phyloP scores from a whole-genome alignment of 345 rosid species.

The Cardamine occulta region DNA sequence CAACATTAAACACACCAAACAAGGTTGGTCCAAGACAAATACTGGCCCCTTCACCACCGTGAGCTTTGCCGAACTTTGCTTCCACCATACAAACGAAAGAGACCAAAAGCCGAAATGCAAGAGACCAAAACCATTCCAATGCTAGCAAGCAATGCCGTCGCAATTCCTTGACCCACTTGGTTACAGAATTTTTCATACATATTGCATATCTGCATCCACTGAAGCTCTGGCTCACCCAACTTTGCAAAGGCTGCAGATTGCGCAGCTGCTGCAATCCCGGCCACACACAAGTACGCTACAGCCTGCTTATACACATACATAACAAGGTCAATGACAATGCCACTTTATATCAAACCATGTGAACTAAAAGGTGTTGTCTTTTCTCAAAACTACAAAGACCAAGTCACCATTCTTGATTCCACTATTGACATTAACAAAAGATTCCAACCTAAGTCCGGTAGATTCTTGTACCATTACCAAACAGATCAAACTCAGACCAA shows the following conservation, averaged over 20 bases:
- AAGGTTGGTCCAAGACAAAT: slow-evolving; percentile 23
- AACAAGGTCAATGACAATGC: slow-evolving; percentile 8
- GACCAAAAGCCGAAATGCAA: slow-evolving; percentile 73
- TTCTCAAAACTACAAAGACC: background rate
- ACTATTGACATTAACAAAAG: slow-evolving; percentile 17
- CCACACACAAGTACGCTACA: slow-evolving; percentile 72
- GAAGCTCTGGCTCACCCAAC: slow-evolving; percentile 79
- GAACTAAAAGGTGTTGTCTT: background rate
- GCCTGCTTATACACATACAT: slow-evolving; percentile 51
- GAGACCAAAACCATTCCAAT: slow-evolving; percentile 63
- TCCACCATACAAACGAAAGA: slow-evolving; percentile 75
- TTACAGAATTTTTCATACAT: slow-evolving; percentile 84
- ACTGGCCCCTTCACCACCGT: slow-evolving; percentile 17
- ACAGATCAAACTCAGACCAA: slow-evolving; percentile 6
- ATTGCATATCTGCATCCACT: slow-evolving; percentile 87
- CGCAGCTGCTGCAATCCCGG: slow-evolving; percentile 68
- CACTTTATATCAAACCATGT: background rate
- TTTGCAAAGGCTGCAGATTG: slow-evolving; percentile 83
- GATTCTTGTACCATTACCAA: slow-evolving; percentile 20
- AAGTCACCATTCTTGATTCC: background rate
- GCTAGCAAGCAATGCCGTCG: slow-evolving; percentile 55
- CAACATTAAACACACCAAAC: slow-evolving; percentile 6
- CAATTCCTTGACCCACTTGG: slow-evolving; percentile 82
- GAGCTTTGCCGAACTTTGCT: slow-evolving; percentile 38
- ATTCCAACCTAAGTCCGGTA: slow-evolving; percentile 8